Evolutionary conservation across 1,284 basidiomycete genomes (phyloP).

Genomic region (Polyporus tsugae): DNA sequence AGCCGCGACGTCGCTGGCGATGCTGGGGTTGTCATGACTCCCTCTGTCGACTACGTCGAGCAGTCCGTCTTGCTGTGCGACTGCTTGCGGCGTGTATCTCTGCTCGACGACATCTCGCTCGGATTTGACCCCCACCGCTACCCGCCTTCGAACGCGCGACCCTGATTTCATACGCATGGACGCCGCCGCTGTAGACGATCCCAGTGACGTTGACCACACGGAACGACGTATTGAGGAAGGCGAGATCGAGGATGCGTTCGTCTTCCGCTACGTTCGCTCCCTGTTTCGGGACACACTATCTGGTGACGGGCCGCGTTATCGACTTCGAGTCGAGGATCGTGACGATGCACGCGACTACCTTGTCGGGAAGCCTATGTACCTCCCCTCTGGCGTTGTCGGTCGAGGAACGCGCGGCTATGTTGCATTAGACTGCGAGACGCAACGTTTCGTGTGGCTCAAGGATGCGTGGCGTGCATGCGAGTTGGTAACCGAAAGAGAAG

Average conservation of each 20-base stretch:
- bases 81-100: not conserved
- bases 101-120: not conserved
- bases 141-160: not conserved
- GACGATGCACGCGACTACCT: constrained; percentile 5
- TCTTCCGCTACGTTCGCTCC: not conserved
- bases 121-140: constrained; percentile 8
- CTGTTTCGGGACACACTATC: constrained; percentile 2
- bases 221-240: not conserved
- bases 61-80: not conserved
- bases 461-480: constrained; percentile 19
- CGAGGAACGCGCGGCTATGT: constrained; percentile 23
- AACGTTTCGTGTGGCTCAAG: constrained; percentile 19
- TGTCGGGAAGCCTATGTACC: constrained; percentile 10
- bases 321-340: not conserved
- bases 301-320: constrained; percentile 3
- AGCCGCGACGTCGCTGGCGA: not conserved
- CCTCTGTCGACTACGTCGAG: not conserved
- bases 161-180: not conserved
- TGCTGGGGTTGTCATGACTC: not conserved
- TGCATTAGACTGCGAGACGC: not conserved
- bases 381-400: not conserved
- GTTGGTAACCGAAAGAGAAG: constrained; percentile 4
- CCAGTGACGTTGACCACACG: not conserved
- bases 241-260: not conserved
- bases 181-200: not conserved